These are phyloP conservation scores for Coemansia erecta DNA, from an alignment of 192 early-diverging fungal genomes.

Conservation along the genomic window DNA sequence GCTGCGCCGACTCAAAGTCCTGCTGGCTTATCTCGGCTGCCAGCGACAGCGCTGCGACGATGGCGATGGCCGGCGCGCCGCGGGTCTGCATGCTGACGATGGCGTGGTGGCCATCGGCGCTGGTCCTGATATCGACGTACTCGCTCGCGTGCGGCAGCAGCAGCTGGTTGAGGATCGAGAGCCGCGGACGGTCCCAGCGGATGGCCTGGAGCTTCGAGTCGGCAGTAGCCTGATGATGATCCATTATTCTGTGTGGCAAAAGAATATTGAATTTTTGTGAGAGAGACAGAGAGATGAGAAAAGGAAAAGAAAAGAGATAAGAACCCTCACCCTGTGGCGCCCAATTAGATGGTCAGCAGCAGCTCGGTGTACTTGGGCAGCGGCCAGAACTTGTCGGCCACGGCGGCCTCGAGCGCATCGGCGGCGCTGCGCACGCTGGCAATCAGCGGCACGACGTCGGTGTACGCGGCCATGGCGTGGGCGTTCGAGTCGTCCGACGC, in stretches of 20 bases:
- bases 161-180: constrained; percentile 90
- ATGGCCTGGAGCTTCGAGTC: constrained; percentile 37
- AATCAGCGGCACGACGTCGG: constrained; percentile 67
- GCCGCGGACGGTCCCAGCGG: constrained; percentile 41
- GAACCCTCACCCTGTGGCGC: not conserved
- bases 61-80: constrained; percentile 95
- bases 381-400: constrained; percentile 93
- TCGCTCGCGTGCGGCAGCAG: constrained; percentile 80
- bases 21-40: constrained; percentile 66
- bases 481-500: constrained; percentile 58
- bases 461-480: constrained; percentile 65
- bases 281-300: no score
- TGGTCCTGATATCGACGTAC: constrained; percentile 64
- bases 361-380: constrained; percentile 97
- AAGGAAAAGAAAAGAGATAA: not conserved
- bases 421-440: constrained; percentile 64
- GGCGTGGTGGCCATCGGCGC: constrained; percentile 75
- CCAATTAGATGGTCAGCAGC: constrained; percentile 63
- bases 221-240: not conserved
- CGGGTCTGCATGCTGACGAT: constrained; percentile 93
- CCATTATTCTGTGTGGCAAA: not conserved
- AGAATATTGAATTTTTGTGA: no score
- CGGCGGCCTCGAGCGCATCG: constrained; percentile 76
- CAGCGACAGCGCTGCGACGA: constrained; percentile 88
- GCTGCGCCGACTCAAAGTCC: constrained; percentile 25